phyloP scores from a whole-genome alignment of 2,329 filamentous ascomycete genomes.

The Cladophialophora yegresii region DNA sequence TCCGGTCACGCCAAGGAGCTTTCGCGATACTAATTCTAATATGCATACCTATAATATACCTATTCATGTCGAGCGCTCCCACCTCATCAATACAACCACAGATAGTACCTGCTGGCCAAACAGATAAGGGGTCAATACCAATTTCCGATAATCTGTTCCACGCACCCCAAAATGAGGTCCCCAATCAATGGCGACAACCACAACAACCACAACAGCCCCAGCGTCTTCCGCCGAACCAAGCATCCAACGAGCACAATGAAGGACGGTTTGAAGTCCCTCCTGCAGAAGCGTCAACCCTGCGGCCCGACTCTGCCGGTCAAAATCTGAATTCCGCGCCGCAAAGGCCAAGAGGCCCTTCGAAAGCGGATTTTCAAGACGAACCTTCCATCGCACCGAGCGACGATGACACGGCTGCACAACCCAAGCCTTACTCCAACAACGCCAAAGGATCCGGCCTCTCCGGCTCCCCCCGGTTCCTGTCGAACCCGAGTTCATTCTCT shows the following conservation, averaged over 20 bases:
- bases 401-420: conserved; percentile 3
- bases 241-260: background rate
- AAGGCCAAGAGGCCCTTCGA: background rate
- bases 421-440: conserved; percentile 7
- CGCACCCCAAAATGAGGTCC: conserved; percentile 1
- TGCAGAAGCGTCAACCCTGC: background rate
- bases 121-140: background rate
- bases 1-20: conserved; percentile 25
- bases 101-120: conserved; percentile 9
- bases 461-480: conserved; percentile 4
- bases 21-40: conserved; percentile 25
- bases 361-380: conserved; percentile 10
- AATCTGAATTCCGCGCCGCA: conserved; percentile 1
- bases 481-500: conserved; percentile 22
- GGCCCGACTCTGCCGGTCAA: conserved; percentile 1
- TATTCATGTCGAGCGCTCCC: conserved; percentile 18
- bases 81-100: conserved; percentile 10
- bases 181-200: background rate
- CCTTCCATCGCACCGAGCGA: background rate
- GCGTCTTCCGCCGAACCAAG: background rate
- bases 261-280: conserved; percentile 17
- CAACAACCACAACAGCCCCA: background rate
- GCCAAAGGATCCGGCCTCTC: conserved; percentile 4
- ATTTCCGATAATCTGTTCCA: conserved; percentile 17
- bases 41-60: conserved; percentile 30